Conservation (phyloP, 2,329 filamentous ascomycete genomes). For the Esteya vermicola region DNA sequence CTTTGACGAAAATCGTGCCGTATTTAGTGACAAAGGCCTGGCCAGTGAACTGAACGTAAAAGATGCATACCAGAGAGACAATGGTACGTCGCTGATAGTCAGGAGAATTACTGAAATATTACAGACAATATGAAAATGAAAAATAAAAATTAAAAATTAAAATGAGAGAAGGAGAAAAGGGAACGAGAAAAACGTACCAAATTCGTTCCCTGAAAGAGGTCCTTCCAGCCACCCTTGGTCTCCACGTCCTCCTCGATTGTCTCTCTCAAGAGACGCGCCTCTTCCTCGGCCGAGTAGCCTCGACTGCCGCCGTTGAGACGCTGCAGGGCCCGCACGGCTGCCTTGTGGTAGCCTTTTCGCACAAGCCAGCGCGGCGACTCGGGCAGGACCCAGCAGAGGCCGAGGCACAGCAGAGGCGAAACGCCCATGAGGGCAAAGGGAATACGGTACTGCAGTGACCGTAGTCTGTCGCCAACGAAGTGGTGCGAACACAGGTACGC, state of each 20-base stretch:
- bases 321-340: conserved; percentile 3
- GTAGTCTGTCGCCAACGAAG: neutral
- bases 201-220: conserved; percentile 7
- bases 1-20: conserved; percentile 10
- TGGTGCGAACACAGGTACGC: conserved; percentile 2
- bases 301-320: conserved; percentile 5
- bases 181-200: neutral
- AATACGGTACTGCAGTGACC: conserved; percentile 5
- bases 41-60: conserved; percentile 6
- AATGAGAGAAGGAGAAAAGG: too few species aligned
- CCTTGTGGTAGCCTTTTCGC: conserved; percentile 4
- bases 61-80: conserved; percentile 2
- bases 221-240: conserved; percentile 6
- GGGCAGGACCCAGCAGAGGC: conserved; percentile 6
- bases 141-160: too few species aligned
- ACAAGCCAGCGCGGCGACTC: conserved; percentile 11
- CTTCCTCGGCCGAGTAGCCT: conserved; percentile 9
- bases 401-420: conserved; percentile 3
- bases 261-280: conserved; percentile 5
- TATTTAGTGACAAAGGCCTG: conserved; percentile 9
- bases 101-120: neutral
- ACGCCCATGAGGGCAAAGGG: conserved; percentile 7
- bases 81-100: conserved; percentile 4
- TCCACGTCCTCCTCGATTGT: conserved; percentile 2
- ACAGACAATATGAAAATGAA: too few species aligned